Evolutionary conservation across 306 rosid species (phyloP), one percentile per base, ranked within the genome.

Genomic region (Luffa acutangula): DNA sequence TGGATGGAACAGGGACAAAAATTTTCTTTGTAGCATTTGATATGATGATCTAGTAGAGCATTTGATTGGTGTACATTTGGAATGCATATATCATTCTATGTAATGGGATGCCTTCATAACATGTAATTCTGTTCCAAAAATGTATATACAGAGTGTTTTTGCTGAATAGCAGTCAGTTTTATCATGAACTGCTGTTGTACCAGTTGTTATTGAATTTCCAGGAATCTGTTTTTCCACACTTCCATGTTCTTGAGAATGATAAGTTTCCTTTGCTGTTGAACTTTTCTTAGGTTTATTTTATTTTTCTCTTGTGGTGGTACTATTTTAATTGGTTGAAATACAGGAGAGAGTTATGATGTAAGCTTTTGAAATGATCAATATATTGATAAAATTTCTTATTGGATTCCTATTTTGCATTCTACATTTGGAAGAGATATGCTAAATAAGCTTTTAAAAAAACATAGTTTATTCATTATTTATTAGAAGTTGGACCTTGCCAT

Each of bases 61-160:
- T 67, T 67, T 67, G 75, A 42, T 17, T 67, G 51, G 33, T 67
- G 49, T 65, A 37, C 73, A 65, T 65, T 36, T 65, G 73, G 73
- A 69, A 42, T n/a, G 75, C 75, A 69, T 21, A 70, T 11, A 39
- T 42, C 52, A n/a, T 70, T 70, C 51, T 8, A 67, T 66, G 52
- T 8, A 39, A 67, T 41, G 74, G 49, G 51, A 41, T 67, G 74
- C 18, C 51, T 39, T 41, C 21, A 15, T 36, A 37, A 66, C 21
- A 66, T 39, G 74, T 41, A 36, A 14, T 41, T 66, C 46, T 36
- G 46, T 64, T 34, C 71, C 45, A 14, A 18, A 20, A 64, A 17
- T 64, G 71, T 64, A 64, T 15, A 36, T 64, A 64, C 71, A 57
- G 31, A 63, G 46, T 36, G 21, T 14, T 64, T 64, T 36, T 36